Percentiles rank a stretch among this genome's conserved stretches.
Conservation (phyloP, 1,139 yeast genomes). For the Pneumocystis oryctolagi region DNA sequence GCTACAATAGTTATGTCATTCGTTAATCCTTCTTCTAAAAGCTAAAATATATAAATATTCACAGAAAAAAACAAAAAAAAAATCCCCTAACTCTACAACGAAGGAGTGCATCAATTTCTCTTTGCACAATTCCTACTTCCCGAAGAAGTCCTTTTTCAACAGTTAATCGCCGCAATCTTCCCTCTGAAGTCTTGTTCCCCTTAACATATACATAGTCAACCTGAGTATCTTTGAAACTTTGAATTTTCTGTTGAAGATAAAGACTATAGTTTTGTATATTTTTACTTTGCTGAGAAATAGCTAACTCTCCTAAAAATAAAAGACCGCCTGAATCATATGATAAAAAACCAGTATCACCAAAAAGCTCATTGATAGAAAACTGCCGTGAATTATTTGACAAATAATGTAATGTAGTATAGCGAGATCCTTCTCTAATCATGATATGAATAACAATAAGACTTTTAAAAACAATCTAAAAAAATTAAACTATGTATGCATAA, state of each 20-base stretch:
- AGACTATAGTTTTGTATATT: constrained; percentile 47
- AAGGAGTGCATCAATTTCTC: constrained; percentile 61
- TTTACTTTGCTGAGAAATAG: constrained; percentile 17
- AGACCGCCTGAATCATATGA: constrained; percentile 9
- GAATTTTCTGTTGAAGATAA: constrained; percentile 54
- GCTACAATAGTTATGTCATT: constrained; percentile 76
- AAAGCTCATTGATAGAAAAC: constrained; percentile 33
- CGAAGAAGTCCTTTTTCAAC: constrained; percentile 74
- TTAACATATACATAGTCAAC: constrained; percentile 63
- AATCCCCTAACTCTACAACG: constrained; percentile 26
- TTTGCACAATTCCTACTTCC: constrained; percentile 72
- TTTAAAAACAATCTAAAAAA: constrained; percentile 49
- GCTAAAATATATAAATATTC: constrained; percentile 19
- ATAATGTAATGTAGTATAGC: constrained; percentile 51
- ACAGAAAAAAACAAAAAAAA: background rate
- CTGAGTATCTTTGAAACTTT: constrained; percentile 48
- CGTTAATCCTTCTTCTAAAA: constrained; percentile 49
- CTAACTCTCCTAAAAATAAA: constrained; percentile 6
- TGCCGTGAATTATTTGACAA: constrained; percentile 45
- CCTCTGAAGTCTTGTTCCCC: constrained; percentile 28
- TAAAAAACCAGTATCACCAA: constrained; percentile 18
- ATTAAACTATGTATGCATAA: background rate
- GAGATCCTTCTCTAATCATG: constrained; percentile 84
- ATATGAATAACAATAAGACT: constrained; percentile 71
- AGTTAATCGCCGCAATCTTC: constrained; percentile 46